Evolutionary conservation across 352 stramenopile genomes (phyloP), one percentile per base, ranked within the genome.

Genomic region (Phytophthora citrophthora): DNA sequence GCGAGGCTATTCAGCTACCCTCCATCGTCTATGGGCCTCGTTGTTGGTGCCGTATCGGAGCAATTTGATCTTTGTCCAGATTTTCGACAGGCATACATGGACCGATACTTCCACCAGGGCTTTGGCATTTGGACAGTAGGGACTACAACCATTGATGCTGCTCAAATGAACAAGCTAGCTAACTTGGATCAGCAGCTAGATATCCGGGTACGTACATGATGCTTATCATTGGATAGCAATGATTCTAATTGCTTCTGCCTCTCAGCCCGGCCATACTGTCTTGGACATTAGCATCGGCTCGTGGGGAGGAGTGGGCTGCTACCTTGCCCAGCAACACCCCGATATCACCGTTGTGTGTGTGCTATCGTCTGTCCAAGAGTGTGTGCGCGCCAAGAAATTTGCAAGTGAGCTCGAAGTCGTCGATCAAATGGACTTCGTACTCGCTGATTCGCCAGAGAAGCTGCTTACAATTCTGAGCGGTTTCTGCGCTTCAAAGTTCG

Each of bases 281-380:
- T 71, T 97, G 10, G 90, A 97, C 40, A 70, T 97, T n/a, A 83
- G 78, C 36, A 73, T 93, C 29, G 88, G 86, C 3, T 96, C 84
- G 1, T 91, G 89, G 86, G 87, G 88, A 46, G 84, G 86, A 0
- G 81, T 96, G 13, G 83, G 80, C 9, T 86, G 86, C 51, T 94
- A 89, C 52, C 62, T 95, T 4, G 84, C 88, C 7, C 68, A 89
- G 51, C 73, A 74, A 5, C 73, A 90, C 15, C 55, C 62, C 8
- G 54, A 70, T 12, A 60, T 83, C n/a, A 79, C 59, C 0, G 54
- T 92, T 16, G 71, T 93, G 20, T 89, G 66, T 10, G 58, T 92
- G 7, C 38, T 94, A 10, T 85, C 70, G 5, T 88, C 86, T 1
- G 54, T 76, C 3, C 75, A 85, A 54, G 84, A 93, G 46, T 64